Conservation (phyloP, 2,329 filamentous ascomycete genomes). For the Grosmannia serpens region DNA sequence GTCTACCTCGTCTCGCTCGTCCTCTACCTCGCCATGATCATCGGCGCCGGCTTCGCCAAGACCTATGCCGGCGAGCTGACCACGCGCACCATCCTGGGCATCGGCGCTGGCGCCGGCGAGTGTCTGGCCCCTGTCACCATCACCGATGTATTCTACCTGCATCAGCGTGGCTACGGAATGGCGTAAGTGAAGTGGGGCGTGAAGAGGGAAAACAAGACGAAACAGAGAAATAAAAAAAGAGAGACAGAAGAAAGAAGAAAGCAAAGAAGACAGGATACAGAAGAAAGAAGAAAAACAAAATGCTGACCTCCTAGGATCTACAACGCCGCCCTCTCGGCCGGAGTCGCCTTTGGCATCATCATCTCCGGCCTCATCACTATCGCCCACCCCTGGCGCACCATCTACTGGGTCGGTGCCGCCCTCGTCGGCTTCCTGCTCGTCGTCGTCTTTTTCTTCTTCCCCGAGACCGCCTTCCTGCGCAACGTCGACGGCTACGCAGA, state of each 20-base stretch:
- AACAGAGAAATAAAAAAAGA: not conserved
- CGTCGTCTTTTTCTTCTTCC: conserved; percentile 39
- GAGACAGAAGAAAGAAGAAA: too few relatives aligned
- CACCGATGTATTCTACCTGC: conserved; percentile 44
- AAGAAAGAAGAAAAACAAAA: not conserved
- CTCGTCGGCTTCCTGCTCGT: conserved; percentile 36
- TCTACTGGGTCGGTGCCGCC: conserved; percentile 39
- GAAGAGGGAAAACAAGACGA: too few relatives aligned
- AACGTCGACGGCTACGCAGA: not conserved
- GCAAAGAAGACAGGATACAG: not conserved
- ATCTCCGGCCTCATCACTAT: conserved; percentile 37
- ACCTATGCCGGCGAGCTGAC: conserved; percentile 30
- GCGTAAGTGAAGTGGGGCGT: conserved; percentile 15
- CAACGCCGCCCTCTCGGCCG: conserved; percentile 15
- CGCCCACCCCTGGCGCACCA: conserved; percentile 34
- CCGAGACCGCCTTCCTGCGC: conserved; percentile 34
- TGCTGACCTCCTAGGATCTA: conserved; percentile 3
- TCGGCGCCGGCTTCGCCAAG: conserved; percentile 32
- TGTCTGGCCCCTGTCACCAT: conserved; percentile 38
- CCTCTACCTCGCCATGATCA: conserved; percentile 27
- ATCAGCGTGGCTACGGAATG: conserved; percentile 42
- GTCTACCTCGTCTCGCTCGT: conserved; percentile 31
- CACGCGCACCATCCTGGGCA: conserved; percentile 38
- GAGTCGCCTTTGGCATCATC: conserved; percentile 30
- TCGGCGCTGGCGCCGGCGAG: conserved; percentile 41